A percentile compares a stretch with the other conserved stretches of the same genome.
These are phyloP conservation scores for Entrophospora sp. DNA, from an alignment of 192 early-diverging fungal genomes.

Conservation along the genomic window DNA sequence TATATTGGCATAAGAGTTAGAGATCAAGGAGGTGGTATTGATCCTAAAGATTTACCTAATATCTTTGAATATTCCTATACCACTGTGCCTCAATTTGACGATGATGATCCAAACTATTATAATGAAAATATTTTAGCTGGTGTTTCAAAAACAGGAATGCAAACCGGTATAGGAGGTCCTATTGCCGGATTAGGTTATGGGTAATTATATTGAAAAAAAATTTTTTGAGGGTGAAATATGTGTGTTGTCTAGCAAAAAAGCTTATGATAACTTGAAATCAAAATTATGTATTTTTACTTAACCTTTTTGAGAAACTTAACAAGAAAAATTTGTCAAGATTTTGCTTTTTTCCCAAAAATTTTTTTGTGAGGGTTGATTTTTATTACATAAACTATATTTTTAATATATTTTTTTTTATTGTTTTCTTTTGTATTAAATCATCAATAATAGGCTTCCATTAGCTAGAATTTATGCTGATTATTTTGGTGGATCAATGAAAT, in stretches of 20 bases:
- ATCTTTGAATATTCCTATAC: constrained; percentile 94
- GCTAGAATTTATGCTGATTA: constrained; percentile 83
- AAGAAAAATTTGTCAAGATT: no score
- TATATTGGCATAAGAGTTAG: constrained; percentile 79
- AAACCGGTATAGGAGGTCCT: constrained; percentile 85
- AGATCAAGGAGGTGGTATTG: constrained; percentile 89
- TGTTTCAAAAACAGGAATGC: constrained; percentile 71
- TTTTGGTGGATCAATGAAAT: constrained; percentile 83
- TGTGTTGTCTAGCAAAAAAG: no score
- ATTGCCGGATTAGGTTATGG: constrained; percentile 66
- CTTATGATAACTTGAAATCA: no score
- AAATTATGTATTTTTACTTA: no score
- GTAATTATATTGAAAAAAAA: constrained; percentile 5
- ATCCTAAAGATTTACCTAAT: constrained; percentile 58
- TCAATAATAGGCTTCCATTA: constrained; percentile 67
- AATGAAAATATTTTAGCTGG: constrained; percentile 56
- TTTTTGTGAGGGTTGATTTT: not conserved
- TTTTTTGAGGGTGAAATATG: not conserved
- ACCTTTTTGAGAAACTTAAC: no score
- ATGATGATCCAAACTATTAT: constrained; percentile 31
- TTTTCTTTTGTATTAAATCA: not conserved
- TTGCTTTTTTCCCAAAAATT: not conserved
- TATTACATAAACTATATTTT: not conserved
- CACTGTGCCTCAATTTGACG: constrained; percentile 64
- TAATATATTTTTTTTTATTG: constrained; percentile 5